These are phyloP conservation scores for Argentina anserina DNA, from an alignment of 306 rosid genomes.

Conservation along the genomic window DNA sequence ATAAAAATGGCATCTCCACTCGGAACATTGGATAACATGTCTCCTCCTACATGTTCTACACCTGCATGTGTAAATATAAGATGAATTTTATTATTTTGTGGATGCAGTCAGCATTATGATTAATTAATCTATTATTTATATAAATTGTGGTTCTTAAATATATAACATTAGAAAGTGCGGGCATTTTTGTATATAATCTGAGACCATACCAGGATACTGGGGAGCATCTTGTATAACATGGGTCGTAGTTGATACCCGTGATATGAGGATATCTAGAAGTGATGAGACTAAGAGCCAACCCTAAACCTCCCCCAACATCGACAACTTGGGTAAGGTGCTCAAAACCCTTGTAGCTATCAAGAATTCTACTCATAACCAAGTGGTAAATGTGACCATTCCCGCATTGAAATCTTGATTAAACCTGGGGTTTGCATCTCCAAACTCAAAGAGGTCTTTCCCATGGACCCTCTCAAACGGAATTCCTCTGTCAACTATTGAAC, in stretches of 20 bases:
- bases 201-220: slow-evolving; percentile 19
- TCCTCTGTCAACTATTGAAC: slow-evolving; percentile 4
- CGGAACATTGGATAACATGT: slow-evolving; percentile 28
- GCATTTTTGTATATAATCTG: no score
- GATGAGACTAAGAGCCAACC: slow-evolving; percentile 34
- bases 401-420: slow-evolving; percentile 21
- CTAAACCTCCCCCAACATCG: slow-evolving; percentile 62
- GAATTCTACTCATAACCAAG: slow-evolving; percentile 27
- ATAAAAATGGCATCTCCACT: slow-evolving; percentile 27
- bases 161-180: no score
- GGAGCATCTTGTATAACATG: slow-evolving; percentile 39
- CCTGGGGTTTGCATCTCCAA: slow-evolving; percentile 12
- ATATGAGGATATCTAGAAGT: slow-evolving; percentile 49
- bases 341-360: slow-evolving; percentile 49
- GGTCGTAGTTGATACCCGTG: slow-evolving; percentile 38
- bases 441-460: slow-evolving; percentile 20
- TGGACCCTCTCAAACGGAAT: slow-evolving; percentile 22
- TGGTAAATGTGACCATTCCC: slow-evolving; percentile 24
- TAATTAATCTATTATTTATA: no score
- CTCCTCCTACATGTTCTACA: slow-evolving; percentile 30
- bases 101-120: no score
- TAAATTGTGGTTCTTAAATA: no score
- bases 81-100: no score
- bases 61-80: slow-evolving; percentile 12
- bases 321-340: slow-evolving; percentile 31